phyloP scores from a whole-genome alignment of 2,329 filamentous ascomycete genomes.

The Epichloe coenophiala region DNA sequence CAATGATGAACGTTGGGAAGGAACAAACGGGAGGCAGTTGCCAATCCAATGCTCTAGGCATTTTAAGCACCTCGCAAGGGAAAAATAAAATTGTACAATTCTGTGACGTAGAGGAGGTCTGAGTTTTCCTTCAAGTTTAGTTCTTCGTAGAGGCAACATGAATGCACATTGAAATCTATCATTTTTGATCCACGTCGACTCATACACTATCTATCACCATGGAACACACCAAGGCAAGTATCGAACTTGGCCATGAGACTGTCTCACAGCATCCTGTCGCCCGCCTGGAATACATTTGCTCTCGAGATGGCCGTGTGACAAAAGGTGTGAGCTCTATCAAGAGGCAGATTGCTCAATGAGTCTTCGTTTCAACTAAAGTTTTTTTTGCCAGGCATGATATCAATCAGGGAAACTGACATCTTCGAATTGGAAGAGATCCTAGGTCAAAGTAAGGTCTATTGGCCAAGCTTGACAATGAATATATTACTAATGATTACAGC shows the following conservation, averaged over 20 bases:
- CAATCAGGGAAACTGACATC: slow-evolving; percentile 18
- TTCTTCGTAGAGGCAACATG: not conserved
- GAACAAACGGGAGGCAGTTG: not conserved
- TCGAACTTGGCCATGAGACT: not conserved
- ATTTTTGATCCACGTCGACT: not conserved
- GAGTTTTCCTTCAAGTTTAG: no score
- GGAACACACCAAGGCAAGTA: not conserved
- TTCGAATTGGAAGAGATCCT: slow-evolving; percentile 22
- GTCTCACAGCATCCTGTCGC: not conserved
- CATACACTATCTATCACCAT: not conserved
- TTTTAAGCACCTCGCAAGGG: not conserved
- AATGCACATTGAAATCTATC: not conserved
- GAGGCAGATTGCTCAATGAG: not conserved
- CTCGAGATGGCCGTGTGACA: not conserved
- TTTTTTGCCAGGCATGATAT: slow-evolving; percentile 12
- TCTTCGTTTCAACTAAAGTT: slow-evolving; percentile 1
- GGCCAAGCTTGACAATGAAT: not conserved
- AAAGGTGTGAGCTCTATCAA: slow-evolving; percentile 1
- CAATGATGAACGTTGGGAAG: not conserved
- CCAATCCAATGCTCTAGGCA: not conserved
- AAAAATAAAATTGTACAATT: not conserved
- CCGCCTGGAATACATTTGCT: slow-evolving; percentile 3
- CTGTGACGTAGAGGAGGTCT: not conserved
- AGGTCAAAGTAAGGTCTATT: slow-evolving; percentile 17
- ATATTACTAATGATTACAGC: slow-evolving; percentile 14